Evolutionary conservation across 345 rosid species (phyloP), one percentile per base, ranked within the genome.

Genomic region (Heritiera fomes): DNA sequence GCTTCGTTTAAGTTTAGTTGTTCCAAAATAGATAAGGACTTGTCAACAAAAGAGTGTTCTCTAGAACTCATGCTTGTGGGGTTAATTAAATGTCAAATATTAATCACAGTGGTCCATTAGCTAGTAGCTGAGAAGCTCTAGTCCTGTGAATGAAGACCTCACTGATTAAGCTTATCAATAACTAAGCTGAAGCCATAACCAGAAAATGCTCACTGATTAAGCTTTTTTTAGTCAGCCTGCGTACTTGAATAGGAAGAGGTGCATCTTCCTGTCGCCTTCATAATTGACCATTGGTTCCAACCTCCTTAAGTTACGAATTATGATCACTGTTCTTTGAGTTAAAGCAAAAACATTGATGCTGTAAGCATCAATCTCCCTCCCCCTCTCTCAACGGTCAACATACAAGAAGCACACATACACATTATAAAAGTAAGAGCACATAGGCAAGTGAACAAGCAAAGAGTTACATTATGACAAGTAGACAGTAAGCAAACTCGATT

Each of bases 11-110:
- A 65, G 67, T 5, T 66, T 46, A 65, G 30, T 73, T 64, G 71
- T 41, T 49, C 50, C 64, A 23, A 73, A 50, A 17, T 50, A 15
- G 75, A 71, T 52, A 52, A 30, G 18, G 49, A 13, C 56, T 82
- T 53, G 70, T 55, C 77, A 34, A 75, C 28, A 75, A 60, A 45
- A 46, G 45, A 66, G 75, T 14, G 46, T 47, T 28, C 70, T 34
- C 56, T 67, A 40, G 3, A 34, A 55, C 60, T 71, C 73, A 17
- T 58, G 53, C 59, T 47, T 6, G 15, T 45, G 75, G 68, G 79
- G 7, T 69, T 64, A 3, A 64, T 69, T 64, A 3, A 64, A 32
- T 69, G 70, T 60, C 71, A 32, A 72, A 72, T 77, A 77, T 34
- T 66, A 66, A 53, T 14, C 63, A 18, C 64, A 47, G 49, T 64